Evolutionary conservation across 2,329 filamentous ascomycete species (phyloP).

Genomic region (Verticillium longisporum): DNA sequence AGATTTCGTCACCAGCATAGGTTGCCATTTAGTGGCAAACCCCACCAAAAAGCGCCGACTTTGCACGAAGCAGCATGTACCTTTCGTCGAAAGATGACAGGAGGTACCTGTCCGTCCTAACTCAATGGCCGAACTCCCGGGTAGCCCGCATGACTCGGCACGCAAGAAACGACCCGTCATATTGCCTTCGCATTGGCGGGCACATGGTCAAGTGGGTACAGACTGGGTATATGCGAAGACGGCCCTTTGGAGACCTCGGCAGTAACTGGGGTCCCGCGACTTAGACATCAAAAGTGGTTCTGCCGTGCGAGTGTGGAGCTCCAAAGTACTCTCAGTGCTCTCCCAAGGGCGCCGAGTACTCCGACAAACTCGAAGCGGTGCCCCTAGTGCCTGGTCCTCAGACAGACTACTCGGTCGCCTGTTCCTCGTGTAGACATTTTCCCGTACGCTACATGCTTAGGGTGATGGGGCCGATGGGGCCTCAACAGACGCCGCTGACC

Average conservation of each 20-base stretch:
- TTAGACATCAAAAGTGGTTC: background rate
- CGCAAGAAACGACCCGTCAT: background rate
- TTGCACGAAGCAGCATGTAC: background rate
- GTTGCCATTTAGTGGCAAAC: background rate
- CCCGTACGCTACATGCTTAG: background rate
- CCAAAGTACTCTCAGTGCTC: background rate
- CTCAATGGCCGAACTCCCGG: background rate
- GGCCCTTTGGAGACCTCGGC: too few relatives aligned
- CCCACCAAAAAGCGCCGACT: background rate
- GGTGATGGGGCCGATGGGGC: background rate
- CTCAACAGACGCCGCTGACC: background rate
- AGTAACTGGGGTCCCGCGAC: too few relatives aligned
- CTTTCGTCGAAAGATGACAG: background rate
- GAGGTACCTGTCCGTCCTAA: background rate
- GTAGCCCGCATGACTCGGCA: background rate
- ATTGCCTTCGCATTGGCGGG: background rate
- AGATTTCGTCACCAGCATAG: background rate
- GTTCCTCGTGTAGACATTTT: background rate
- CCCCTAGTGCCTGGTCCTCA: background rate
- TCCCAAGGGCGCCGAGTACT: background rate
- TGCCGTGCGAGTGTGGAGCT: background rate
- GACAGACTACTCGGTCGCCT: background rate
- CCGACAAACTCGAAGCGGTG: background rate
- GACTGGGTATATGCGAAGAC: background rate
- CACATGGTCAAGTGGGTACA: background rate